Base-by-base conservation (phyloP, 2,329 filamentous ascomycete species). In the Colletotrichum chlorophyti region DNA sequence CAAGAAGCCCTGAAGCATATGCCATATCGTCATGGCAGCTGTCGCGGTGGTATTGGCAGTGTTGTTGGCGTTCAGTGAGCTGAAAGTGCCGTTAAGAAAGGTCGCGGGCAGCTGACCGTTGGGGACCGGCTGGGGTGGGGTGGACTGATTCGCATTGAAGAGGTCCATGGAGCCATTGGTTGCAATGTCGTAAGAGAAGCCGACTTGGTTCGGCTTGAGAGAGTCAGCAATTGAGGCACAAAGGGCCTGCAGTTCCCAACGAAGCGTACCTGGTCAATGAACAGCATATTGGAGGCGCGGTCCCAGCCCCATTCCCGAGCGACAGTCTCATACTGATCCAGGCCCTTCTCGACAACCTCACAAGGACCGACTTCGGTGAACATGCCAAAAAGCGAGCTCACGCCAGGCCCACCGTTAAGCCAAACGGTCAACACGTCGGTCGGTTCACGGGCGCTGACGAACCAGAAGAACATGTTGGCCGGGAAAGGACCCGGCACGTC, bases 361-460 rank as follows among this genome's bases (percentile, higher is more conserved):
- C 77, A 85, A 23, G 79, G 80, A 4, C 87, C 87, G 53, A 81
- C 77, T 65, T 86, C 86, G 6, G 76, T 75, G 65, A 89, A 89
- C 64, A 90, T 76, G 23, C 86, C 86, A 53, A 85, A 78, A 77
- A 90, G 80, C 49, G 85, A 88, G 66, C 84, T 87, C 41, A 79
- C 80, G 5, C 87, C 87, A 2, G 87, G 87, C 2, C 87, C 87
- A 47, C 87, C 87, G 69, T 88, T 89, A 63, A 90, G 76, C 84
- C 84, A 90, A 66, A 89, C 82, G 3, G 85, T 78, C 57, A 81
- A 66, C 47, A 69, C 69, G 11, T 77, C 70, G 4, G 77, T 78
- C 5, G 68, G 69, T 55, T 78, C 68, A 21, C 78, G 76, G 14
- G 76, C 77, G 46, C 74, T 76, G 42, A 82, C 75, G 59, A 79